Evolutionary conservation across 192 early-diverging fungal species (phyloP), one percentile per base, ranked within the genome.

Genomic region (Backusella luteola): DNA sequence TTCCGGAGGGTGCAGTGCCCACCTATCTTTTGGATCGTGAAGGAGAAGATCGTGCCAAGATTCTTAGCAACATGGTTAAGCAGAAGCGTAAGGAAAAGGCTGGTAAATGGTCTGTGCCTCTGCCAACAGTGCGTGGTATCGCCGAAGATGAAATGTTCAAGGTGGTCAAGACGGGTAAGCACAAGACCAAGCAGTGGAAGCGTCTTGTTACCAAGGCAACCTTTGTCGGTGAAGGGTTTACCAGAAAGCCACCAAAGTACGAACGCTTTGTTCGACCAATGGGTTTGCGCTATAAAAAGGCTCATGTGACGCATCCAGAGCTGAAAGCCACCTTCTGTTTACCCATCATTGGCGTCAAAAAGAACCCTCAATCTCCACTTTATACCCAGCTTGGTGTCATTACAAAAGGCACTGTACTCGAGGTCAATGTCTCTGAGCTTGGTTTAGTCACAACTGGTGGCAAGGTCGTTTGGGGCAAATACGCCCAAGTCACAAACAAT

Each of bases 31-130:
- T 99, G 78, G 98, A 99, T 85, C 96, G 98, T 90, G 96, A 98
- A 89, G 96, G 95, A 76, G 93, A 99, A 84, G 91, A 96, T 80
- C 85, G 94, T 53, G 98, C 98, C 75, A 99, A 99, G 88, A 93
- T 99, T 68, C 85, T 99, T 74, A 94, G 93, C 83, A 99, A 99
- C 87, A 97, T 97, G 96, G 94, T 99, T 79, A 99, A 99, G 91
- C 98, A 99, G 83, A 99, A 99, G 91, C 91, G 98, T 72, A 99
- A 98, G 89, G 98, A 99, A 86, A 98, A 98, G 91, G 97, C 97
- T 26, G 97, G 96, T 29, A 98, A 98, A 84, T 97, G 96, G 97
- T 86, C 88, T 52, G 98, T 99, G 12, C 98, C 98, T 34, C 78
- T 99, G 79, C 98, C 98, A 75, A 97, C 97, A 87, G 98, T 99